phyloP scores from a whole-genome alignment of 1,284 basidiomycete species.

The Sphaerobolus stellatus region DNA sequence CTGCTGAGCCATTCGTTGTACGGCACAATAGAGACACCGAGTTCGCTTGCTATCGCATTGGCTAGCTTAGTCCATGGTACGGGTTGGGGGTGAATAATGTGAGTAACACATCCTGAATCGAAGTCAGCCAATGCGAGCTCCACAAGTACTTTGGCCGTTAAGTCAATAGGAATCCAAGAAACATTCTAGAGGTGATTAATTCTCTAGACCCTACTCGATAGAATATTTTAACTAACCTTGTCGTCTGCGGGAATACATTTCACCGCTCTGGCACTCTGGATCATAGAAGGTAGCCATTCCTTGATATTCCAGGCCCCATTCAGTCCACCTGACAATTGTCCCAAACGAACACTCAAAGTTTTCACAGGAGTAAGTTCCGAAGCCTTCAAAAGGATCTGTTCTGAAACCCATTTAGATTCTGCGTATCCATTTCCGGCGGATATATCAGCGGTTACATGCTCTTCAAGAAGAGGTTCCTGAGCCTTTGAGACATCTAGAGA shows the following conservation, averaged over 20 bases:
- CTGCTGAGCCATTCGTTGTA: constrained; percentile 29
- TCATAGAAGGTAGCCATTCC: constrained; percentile 13
- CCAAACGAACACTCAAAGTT: constrained; percentile 36
- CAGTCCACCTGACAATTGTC: constrained; percentile 17
- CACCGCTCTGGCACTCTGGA: constrained; percentile 24
- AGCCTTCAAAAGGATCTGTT: constrained; percentile 34
- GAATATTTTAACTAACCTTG: constrained; percentile 20
- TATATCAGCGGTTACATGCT: constrained; percentile 21
- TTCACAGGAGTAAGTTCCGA: constrained; percentile 23
- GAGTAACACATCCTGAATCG: constrained; percentile 8
- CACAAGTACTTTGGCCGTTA: constrained; percentile 20
- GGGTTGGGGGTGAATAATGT: constrained; percentile 29
- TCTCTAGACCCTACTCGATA: neutral
- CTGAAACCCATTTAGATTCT: constrained; percentile 47
- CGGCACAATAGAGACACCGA: constrained; percentile 26
- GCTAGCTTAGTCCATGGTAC: constrained; percentile 22
- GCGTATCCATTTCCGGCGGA: constrained; percentile 37
- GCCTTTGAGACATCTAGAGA: neutral
- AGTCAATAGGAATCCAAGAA: constrained; percentile 29
- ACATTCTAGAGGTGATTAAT: constrained; percentile 15
- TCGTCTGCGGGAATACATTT: constrained; percentile 24
- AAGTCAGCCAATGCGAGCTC: constrained; percentile 13
- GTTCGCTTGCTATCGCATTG: constrained; percentile 17
- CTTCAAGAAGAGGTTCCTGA: constrained; percentile 17
- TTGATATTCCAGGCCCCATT: neutral